phyloP scores from a whole-genome alignment of 495 filamentous ascomycete genomes.

The Hyaloscypha hepaticicola region DNA sequence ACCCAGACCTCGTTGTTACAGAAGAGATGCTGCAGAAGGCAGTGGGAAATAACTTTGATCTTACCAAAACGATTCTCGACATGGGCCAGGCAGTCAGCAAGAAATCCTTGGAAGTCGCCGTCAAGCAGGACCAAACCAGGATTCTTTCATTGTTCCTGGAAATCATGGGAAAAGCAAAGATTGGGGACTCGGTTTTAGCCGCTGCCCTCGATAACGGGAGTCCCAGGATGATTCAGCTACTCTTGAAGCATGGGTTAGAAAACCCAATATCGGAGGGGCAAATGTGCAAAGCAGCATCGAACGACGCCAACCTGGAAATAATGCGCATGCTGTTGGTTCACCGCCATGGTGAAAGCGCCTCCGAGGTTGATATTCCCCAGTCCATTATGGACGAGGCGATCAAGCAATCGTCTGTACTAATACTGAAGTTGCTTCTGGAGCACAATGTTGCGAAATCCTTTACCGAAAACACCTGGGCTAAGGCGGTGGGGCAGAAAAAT shows the following conservation, averaged over 20 bases:
- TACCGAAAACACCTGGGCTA: neutral
- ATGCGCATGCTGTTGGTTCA: neutral
- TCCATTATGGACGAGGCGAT: neutral
- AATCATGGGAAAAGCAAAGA: neutral
- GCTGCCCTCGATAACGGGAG: neutral
- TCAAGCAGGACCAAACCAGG: neutral
- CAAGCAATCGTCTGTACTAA: neutral
- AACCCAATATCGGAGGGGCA: neutral
- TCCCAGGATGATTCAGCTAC: neutral
- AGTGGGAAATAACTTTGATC: neutral
- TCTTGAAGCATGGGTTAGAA: neutral
- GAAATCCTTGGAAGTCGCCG: neutral
- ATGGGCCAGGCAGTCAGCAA: neutral
- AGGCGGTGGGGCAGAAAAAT: neutral
- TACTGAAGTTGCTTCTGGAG: neutral
- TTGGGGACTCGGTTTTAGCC: neutral
- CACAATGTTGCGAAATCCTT: neutral
- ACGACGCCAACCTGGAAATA: neutral
- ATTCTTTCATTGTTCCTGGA: neutral
- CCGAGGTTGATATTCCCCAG: neutral
- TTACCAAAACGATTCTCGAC: neutral
- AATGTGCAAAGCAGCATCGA: neutral
- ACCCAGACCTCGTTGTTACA: neutral
- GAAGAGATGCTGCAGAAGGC: neutral
- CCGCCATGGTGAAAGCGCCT: neutral